Conservation (phyloP, 2,329 filamentous ascomycete species). For the Parasarocladium wereldwijsianum region DNA sequence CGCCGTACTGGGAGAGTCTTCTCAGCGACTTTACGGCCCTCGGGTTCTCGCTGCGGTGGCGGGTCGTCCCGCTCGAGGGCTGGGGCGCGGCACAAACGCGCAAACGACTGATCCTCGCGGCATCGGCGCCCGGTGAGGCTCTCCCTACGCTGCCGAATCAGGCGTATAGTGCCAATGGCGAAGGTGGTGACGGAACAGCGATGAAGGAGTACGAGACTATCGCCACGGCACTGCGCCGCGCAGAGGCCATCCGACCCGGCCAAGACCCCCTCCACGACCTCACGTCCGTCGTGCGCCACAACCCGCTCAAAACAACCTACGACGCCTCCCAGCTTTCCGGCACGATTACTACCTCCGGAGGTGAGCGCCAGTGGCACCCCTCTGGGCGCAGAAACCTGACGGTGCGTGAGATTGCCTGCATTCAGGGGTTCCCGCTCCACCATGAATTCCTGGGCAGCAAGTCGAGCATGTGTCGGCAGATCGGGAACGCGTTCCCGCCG, state of each 20-base stretch:
- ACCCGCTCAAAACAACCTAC: conserved; percentile 22
- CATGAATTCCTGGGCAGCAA: conserved; percentile 39
- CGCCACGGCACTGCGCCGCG: conserved; percentile 19
- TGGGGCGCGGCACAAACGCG: conserved; percentile 37
- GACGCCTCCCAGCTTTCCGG: conserved; percentile 31
- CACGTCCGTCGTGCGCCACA: conserved; percentile 11
- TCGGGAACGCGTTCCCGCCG: conserved; percentile 69
- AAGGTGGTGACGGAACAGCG: no score
- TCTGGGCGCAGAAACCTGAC: conserved; percentile 49
- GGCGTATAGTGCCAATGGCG: conserved; percentile 36
- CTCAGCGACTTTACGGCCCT: conserved; percentile 48
- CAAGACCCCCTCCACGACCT: conserved; percentile 28
- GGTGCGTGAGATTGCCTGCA: conserved; percentile 47
- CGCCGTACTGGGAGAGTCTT: conserved; percentile 41
- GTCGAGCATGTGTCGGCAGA: conserved; percentile 41
- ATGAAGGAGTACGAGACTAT: conserved; percentile 29
- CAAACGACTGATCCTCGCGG: conserved; percentile 40
- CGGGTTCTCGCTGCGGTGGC: conserved; percentile 60
- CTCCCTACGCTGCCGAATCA: conserved; percentile 50
- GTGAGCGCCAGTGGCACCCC: conserved; percentile 50
- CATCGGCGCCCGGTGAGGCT: conserved; percentile 51
- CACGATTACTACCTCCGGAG: conserved; percentile 52
- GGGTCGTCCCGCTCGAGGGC: conserved; percentile 34
- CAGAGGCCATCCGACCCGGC: conserved; percentile 12
- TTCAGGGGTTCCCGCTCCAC: conserved; percentile 53